Base-by-base conservation (phyloP, 2,329 filamentous ascomycete species). In the Colletotrichum sp. region DNA sequence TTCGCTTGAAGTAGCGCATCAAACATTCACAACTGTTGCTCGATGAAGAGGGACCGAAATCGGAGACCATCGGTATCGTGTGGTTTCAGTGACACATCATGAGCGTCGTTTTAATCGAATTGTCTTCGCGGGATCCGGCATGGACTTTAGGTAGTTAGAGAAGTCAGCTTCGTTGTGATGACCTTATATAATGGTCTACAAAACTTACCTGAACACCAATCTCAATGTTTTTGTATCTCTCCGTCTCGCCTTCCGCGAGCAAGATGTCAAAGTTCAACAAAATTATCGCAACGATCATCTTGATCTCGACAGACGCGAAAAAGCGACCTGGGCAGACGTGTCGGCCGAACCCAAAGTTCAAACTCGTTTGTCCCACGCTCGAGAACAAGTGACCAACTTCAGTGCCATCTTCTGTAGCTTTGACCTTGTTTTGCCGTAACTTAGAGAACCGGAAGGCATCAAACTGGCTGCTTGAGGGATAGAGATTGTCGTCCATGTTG, bases 291-390 rank as follows among this genome's bases (percentile, higher is more conserved):
- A 88, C 77, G 24, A 88, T 83, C 77, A 87, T 79, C 79, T 88
- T 88, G 80, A 88, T 86, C 82, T 88, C 85, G 77, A 86, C 84
- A 34, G 81, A 81, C 15, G 86, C 86, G 76, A 88, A 87, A 83
- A 88, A 88, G 0, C 86, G 82, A 1, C 86, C 87, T 0, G 85
- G 86, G 71, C 85, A 86, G 6, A 85, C 85, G 75, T 86, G 84
- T 28, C 82, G 81, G 7, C 85, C 85, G 2, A 83, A 82, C 1
- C 85, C 85, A 70, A 86, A 86, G 24, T 82, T 84, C 60, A 85
- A 79, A 68, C 80, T 84, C 8, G 80, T 79, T 70, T 84, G 80
- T 18, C 82, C 80, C 39, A 81, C 80, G 48, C 85, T 83, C 77
- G 82, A 85, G n/a, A 84, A 85, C 73, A 88, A 87, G 78, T 88